A percentile compares a stretch with the other conserved stretches of the same genome.
Conservation (phyloP, 2,329 filamentous ascomycete genomes). For the Sclerotinia trifoliorum region DNA sequence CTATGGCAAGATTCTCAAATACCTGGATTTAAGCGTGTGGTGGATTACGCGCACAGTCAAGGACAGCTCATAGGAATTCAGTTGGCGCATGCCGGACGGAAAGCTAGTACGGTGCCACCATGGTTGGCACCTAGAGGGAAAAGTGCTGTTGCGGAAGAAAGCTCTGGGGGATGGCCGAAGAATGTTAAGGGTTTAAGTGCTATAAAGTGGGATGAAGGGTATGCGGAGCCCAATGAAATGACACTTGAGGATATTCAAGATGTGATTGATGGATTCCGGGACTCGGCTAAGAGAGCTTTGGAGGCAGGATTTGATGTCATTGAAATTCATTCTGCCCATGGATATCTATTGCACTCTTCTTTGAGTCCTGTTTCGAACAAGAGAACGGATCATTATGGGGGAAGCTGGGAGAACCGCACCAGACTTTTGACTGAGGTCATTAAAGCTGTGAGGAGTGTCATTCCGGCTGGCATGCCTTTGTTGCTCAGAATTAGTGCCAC, state of each 20-base stretch:
- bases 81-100: conserved; percentile 62
- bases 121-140: conserved; percentile 39
- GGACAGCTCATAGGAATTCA: conserved; percentile 68
- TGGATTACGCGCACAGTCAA: conserved; percentile 48
- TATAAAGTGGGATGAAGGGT: conserved; percentile 56
- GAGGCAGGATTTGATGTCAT: conserved; percentile 60
- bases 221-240: conserved; percentile 59
- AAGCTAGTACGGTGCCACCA: conserved; percentile 42
- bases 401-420: conserved; percentile 63
- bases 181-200: conserved; percentile 53
- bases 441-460: conserved; percentile 49
- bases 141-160: conserved; percentile 35
- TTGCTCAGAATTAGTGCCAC: conserved; percentile 60
- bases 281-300: conserved; percentile 42
- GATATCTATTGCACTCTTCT: conserved; percentile 67
- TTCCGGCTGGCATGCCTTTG: conserved; percentile 55
- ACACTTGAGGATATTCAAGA: conserved; percentile 44
- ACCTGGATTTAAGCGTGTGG: conserved; percentile 40
- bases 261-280: conserved; percentile 41
- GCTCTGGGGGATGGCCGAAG: conserved; percentile 43
- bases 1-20: conserved; percentile 44
- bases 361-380: conserved; percentile 58
- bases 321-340: conserved; percentile 62
- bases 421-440: conserved; percentile 58
- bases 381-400: conserved; percentile 64